A percentile compares a stretch with the other conserved stretches of the same genome.
These are phyloP conservation scores for Artemisia tridentata DNA, from an alignment of 129 eudicot genomes.

Conservation along the genomic window DNA sequence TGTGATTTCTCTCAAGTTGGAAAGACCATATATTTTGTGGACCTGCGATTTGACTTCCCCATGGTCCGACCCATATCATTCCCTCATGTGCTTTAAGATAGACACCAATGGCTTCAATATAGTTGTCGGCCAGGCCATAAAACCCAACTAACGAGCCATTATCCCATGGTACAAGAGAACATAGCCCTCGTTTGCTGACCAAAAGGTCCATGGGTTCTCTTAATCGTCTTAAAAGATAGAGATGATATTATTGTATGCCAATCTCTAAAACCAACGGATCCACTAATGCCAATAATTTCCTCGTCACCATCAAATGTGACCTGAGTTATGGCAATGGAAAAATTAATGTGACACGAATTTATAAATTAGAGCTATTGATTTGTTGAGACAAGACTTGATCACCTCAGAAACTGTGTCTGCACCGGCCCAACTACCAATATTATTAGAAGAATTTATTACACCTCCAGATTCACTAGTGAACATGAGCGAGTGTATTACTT, in stretches of 20 bases:
- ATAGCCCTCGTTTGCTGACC: neutral
- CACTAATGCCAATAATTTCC: neutral
- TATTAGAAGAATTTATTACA: neutral
- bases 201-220: constrained; percentile 6
- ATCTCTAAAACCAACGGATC: neutral
- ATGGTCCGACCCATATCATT: constrained; percentile 2
- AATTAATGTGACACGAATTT: neutral
- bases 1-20: neutral
- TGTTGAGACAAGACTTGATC: neutral
- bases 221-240: neutral
- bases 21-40: neutral
- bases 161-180: neutral
- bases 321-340: neutral
- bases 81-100: neutral
- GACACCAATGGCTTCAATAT: constrained; percentile 7
- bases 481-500: neutral
- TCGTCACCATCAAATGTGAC: constrained; percentile 1
- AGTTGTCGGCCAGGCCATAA: neutral
- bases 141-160: constrained; percentile 4
- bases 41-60: neutral
- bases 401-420: constrained; percentile 8
- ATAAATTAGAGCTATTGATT: neutral
- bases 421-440: neutral
- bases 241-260: neutral
- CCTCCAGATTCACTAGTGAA: neutral